phyloP scores from a whole-genome alignment of 441 rosid species.

The Capsella rubella region DNA sequence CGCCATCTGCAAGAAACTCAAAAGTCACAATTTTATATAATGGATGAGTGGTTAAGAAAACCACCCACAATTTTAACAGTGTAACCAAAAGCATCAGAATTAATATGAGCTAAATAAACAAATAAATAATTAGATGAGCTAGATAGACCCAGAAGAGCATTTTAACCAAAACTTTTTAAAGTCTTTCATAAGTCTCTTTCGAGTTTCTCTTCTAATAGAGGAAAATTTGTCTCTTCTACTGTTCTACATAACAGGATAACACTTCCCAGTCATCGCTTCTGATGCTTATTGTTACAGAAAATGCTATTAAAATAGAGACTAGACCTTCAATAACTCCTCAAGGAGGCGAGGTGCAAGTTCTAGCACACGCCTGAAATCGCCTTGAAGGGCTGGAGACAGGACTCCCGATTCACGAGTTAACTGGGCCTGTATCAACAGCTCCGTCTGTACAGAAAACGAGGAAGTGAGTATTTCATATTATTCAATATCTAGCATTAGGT shows the following conservation, averaged over 20 bases:
- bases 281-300: slow-evolving; percentile 23
- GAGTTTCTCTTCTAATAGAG: slow-evolving; percentile 5
- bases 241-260: neutral
- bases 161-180: neutral
- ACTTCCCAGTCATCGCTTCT: slow-evolving; percentile 10
- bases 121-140: slow-evolving; percentile 13
- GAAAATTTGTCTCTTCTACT: neutral
- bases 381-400: slow-evolving; percentile 77
- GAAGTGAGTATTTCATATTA: slow-evolving; percentile 32
- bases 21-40: slow-evolving; percentile 12
- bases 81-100: slow-evolving; percentile 22
- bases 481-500: slow-evolving; percentile 12
- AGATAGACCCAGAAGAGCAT: slow-evolving; percentile 7
- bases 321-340: slow-evolving; percentile 96
- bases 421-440: slow-evolving; percentile 97
- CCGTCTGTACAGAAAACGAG: slow-evolving; percentile 63
- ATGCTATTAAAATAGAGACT: slow-evolving; percentile 16
- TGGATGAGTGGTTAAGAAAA: slow-evolving; percentile 20
- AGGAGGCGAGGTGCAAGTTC: slow-evolving; percentile 98
- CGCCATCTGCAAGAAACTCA: slow-evolving; percentile 75
- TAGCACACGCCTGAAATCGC: slow-evolving; percentile 88
- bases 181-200: neutral
- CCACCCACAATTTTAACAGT: slow-evolving; percentile 10
- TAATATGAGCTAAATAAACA: slow-evolving; percentile 1
- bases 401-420: slow-evolving; percentile 80